Base-by-base conservation (phyloP, 148 eudicot species). In the Rhododendron kiyosumense region DNA sequence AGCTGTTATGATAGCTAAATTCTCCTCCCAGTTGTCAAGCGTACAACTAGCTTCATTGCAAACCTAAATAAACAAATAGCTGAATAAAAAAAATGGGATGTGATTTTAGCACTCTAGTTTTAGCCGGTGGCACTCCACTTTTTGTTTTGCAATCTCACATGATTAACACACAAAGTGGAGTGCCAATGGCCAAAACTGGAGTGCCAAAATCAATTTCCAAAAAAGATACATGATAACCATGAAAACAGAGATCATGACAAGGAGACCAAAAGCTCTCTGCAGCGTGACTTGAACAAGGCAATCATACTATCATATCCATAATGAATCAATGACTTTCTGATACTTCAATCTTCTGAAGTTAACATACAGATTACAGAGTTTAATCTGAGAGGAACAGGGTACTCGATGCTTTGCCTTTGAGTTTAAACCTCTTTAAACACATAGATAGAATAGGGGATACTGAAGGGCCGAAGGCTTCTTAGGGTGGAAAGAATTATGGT, bases 1-100 rank as follows among this genome's bases (percentile, higher is more conserved):
- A 28, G 94, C 94, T 86, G 92, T 89, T 83, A 95, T 90, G 41
- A 95, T 85, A 6, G 96, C 98, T 78, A 95, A 89, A 89, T 95
- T 95, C 84, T 92, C 94, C 85, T 94, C 90, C 98, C 98, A 94
- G 3, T 88, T 88, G 84, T 94, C 96, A 34, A 83, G 61, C 45
- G 20, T 71, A 71, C 17, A 63, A 63, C 28, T 63, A 24, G 69
- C 69, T 63, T 28, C 18, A 43, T 24, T 9, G 17, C 71, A 57
- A 59, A 54, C 38, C 28, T 80, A 80, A 26, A n/a, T 65, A 24
- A 73, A 74, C 41, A 30, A 74, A 74, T 74, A 34, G 20, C 38
- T 74, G 20, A 74, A 74, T 74, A 74, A 32, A 46, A 46, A 46
- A 46, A 12, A 9, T 46, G 11, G 11, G 12, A 46, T 1, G 49